Evolutionary conservation across 495 filamentous ascomycete species (phyloP).

Genomic region (Podospora pseudopauciseta): DNA sequence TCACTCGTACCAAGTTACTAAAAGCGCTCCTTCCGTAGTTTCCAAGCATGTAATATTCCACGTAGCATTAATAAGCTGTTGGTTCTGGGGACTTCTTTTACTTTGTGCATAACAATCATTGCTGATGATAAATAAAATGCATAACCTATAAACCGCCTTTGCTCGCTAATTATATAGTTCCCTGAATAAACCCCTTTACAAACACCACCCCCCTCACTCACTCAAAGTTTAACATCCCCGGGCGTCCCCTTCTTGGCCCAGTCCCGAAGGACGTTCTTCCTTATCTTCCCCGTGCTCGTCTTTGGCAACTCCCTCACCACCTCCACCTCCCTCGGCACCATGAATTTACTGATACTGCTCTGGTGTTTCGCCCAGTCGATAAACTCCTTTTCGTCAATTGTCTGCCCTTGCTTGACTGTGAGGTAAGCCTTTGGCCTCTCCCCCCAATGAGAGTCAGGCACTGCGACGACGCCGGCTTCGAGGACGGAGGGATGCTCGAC

Average conservation of each 20-base stretch:
- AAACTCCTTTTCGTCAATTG: constrained; percentile 63
- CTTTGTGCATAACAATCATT: too few relatives aligned
- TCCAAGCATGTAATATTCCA: too few relatives aligned
- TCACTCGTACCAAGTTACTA: too few relatives aligned
- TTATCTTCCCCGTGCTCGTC: constrained; percentile 93
- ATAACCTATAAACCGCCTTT: too few relatives aligned
- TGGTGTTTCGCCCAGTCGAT: constrained; percentile 81
- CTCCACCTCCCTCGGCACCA: constrained; percentile 93
- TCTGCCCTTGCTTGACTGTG: constrained; percentile 64
- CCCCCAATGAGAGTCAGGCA: constrained; percentile 88
- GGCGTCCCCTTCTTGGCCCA: constrained; percentile 63
- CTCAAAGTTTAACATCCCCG: constrained; percentile 6
- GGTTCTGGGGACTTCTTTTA: too few relatives aligned
- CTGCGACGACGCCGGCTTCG: constrained; percentile 87
- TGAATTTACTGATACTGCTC: constrained; percentile 82
- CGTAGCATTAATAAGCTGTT: too few relatives aligned
- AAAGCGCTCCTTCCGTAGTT: too few relatives aligned
- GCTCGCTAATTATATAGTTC: too few relatives aligned
- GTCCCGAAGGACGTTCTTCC: constrained; percentile 88
- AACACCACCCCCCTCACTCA: too few relatives aligned
- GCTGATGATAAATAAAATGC: too few relatives aligned
- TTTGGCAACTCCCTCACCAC: constrained; percentile 86
- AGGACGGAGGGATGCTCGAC: constrained; percentile 82
- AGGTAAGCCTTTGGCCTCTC: constrained; percentile 92
- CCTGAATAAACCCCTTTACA: too few relatives aligned